phyloP scores from a whole-genome alignment of 164 flowering plant genomes.

The Sextonia rubra region DNA sequence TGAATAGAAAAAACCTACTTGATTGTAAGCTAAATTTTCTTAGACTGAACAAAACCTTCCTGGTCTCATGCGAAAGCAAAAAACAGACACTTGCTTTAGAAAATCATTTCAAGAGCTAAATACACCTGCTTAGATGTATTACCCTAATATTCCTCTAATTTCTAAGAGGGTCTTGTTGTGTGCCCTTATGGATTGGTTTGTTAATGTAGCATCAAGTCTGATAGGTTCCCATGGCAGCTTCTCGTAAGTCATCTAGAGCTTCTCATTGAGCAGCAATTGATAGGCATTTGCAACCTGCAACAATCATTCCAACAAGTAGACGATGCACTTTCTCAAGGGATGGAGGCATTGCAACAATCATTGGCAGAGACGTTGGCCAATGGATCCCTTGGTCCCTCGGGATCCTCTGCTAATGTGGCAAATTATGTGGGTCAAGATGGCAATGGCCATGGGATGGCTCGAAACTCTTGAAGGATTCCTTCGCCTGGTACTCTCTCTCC shows the following conservation, averaged over 20 bases:
- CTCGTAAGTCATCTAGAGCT: constrained; percentile 75
- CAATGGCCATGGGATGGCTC: constrained; percentile 90
- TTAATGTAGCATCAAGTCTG: not conserved
- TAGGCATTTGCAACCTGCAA: constrained; percentile 66
- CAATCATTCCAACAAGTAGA: constrained; percentile 87
- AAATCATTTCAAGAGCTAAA: too few relatives aligned
- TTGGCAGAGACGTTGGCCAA: constrained; percentile 69
- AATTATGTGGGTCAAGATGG: constrained; percentile 95
- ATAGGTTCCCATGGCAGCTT: constrained; percentile 42
- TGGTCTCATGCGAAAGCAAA: too few relatives aligned
- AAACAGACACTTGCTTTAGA: too few relatives aligned
- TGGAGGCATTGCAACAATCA: constrained; percentile 86
- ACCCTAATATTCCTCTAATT: too few relatives aligned
- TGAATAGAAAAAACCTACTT: too few relatives aligned
- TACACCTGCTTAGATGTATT: too few relatives aligned
- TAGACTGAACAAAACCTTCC: too few relatives aligned
- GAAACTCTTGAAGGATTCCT: constrained; percentile 79
- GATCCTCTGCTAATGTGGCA: constrained; percentile 73
- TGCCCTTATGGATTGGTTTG: too few relatives aligned
- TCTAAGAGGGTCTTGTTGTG: too few relatives aligned
- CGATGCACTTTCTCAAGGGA: constrained; percentile 91
- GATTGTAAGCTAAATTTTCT: too few relatives aligned
- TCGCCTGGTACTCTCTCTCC: constrained; percentile 45
- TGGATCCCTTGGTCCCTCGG: constrained; percentile 55
- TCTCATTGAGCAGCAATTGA: constrained; percentile 71